Conservation (phyloP, 129 eudicot genomes). For the Chrysanthemum lavandulifolium region DNA sequence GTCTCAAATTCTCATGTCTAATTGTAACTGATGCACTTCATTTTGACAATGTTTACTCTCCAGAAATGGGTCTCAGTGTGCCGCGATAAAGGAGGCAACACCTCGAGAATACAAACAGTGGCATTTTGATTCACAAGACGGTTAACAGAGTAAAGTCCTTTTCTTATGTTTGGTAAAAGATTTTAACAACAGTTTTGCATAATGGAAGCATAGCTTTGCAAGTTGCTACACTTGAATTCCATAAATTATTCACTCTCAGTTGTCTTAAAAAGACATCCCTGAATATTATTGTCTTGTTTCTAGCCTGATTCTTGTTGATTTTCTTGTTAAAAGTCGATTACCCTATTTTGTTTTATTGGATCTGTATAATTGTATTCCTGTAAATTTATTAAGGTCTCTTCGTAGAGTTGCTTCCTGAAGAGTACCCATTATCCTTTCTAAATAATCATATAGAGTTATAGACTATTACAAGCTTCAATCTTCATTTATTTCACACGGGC, state of each 20-base stretch:
- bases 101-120: constrained; percentile 18
- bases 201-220: constrained; percentile 28
- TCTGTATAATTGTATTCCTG: not conserved
- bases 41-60: constrained; percentile 9
- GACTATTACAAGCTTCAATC: no score
- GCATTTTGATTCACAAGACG: constrained; percentile 23
- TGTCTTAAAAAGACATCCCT: not conserved
- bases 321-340: not conserved
- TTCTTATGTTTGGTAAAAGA: constrained; percentile 15
- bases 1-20: constrained; percentile 10
- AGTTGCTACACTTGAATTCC: constrained; percentile 22
- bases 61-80: constrained; percentile 81
- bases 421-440: not conserved
- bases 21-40: constrained; percentile 13
- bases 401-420: constrained; percentile 2
- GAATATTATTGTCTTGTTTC: constrained; percentile 6
- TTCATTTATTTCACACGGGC: no score
- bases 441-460: no score
- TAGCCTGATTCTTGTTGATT: not conserved
- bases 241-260: not conserved
- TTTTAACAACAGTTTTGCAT: constrained; percentile 35
- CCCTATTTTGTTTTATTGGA: not conserved
- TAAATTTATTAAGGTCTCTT: not conserved
- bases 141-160: not conserved
- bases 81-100: constrained; percentile 52